Evolutionary conservation across 2,329 filamentous ascomycete species (phyloP), one percentile per base, ranked within the genome.

Genomic region (Paradendryphiella salina): DNA sequence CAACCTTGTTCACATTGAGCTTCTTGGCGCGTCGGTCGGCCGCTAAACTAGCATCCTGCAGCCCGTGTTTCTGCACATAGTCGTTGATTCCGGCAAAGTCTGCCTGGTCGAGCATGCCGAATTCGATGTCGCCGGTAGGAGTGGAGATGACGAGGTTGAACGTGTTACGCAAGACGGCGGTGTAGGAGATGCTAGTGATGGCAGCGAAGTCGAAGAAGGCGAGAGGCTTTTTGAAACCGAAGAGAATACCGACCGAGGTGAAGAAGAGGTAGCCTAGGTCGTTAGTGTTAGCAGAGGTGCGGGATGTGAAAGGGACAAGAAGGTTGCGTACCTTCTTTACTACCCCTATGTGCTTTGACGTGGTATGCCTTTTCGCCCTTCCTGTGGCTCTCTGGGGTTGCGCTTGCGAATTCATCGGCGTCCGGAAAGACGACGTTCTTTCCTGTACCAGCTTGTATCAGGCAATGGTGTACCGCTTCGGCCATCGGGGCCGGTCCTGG

Each of bases 201-300:
- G 76, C 74, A 39, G 80, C 77, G 53, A 86, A 85, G 7, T 82
- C 77, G 64, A 86, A 85, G 72, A 83, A 86, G 7, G 80, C 68
- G 18, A 87, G 73, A 0, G 84, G 84, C 62, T 86, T 87, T 64
- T 85, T 86, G 76, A 85, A 86, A 33, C 81, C 84, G 63, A 82
- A 86, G 33, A 86, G 69, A 39, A 87, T 82, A 26, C 84, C 84
- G 7, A 77, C 79, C 15, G 80, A 76, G 9, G 85, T 77, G 66
- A 86, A 80, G 74, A 84, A 86, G 11, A 87, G 76, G 63, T 82
- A 86, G 32, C 84, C 83, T 84, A 51, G 8, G 1, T 5, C 6
- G n/a, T 1, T 4, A 5, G n/a, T 43, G 48, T 69, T 44, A 66
- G 61, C 31, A 33, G 5, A 17, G 29, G 13, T 29, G 11, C 18